These are phyloP conservation scores for Podila verticillata DNA, from an alignment of 192 early-diverging fungal species.

Conservation along the genomic window DNA sequence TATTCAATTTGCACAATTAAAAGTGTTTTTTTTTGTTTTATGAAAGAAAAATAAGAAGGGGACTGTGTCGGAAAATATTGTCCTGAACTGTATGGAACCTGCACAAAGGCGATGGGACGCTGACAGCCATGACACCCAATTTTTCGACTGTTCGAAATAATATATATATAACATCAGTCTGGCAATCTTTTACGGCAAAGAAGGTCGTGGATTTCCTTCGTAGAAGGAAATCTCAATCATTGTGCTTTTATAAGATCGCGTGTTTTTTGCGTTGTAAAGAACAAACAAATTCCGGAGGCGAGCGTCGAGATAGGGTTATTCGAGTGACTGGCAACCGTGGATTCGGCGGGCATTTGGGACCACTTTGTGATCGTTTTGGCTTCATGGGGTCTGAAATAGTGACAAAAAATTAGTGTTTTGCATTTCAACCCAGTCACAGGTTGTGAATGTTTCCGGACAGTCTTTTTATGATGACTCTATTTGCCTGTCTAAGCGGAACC, in stretches of 20 bases:
- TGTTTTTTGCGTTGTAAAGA: constrained; percentile 52
- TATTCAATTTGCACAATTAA: background rate
- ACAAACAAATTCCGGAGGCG: background rate
- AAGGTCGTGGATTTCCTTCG: constrained; percentile 46
- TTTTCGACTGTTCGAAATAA: constrained; percentile 47
- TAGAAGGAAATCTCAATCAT: constrained; percentile 44
- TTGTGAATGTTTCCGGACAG: background rate
- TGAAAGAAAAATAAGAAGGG: constrained; percentile 1
- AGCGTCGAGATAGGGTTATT: constrained; percentile 3
- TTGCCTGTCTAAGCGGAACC: background rate
- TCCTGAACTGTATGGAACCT: constrained; percentile 38
- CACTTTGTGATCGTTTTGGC: background rate
- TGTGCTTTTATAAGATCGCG: constrained; percentile 55
- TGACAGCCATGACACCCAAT: constrained; percentile 52
- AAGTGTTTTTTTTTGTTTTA: background rate
- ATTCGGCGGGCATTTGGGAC: background rate
- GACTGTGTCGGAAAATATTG: constrained; percentile 50
- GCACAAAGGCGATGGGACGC: constrained; percentile 41
- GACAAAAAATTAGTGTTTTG: background rate
- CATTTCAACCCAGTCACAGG: background rate
- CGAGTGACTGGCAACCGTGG: background rate
- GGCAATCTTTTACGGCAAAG: constrained; percentile 54
- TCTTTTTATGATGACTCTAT: background rate
- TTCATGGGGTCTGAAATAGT: background rate
- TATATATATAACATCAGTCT: constrained; percentile 42